Evolutionary conservation across 768 basidiomycete species (phyloP), one percentile per base, ranked within the genome.

Genomic region (Boletus subcaerulescens): DNA sequence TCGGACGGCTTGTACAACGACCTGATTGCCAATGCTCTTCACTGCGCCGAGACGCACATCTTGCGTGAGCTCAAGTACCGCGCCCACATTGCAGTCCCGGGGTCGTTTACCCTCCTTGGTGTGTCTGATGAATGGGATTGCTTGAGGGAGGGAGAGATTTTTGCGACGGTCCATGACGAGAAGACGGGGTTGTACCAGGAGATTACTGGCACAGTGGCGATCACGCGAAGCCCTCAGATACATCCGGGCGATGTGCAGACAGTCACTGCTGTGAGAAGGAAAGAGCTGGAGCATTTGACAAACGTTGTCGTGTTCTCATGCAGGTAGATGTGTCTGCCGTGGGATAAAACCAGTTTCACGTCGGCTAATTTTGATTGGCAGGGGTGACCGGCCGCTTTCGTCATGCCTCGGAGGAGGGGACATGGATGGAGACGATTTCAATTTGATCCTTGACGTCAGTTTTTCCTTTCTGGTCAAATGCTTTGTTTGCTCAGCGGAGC

Each of bases 331-430:
- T 26, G 11, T 50, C 17, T 31, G 24, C 26, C 44, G 5, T 20
- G 17, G 24, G 17, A 5, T 47, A 44, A 14, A 53, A 36, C 14
- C n/a, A 31, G 32, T 3, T 32, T 47, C 42, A 47, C 3, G 47
- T 47, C 42, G 48, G 51, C 53, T 66, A 41, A 46, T 56, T 1
- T 33, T 18, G 24, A 38, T 51, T 40, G 52, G 20, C 45, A 76
- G 74, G 71, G 80, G 80, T 10, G 36, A 69, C 36, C 72, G 80
- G 50, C 66, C 77, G 17, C 56, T 82, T 13, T 74, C 80, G 1
- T 77, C 77, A 12, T 73, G 71, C 55, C 73, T 82, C 15, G 80
- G 80, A 26, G 81, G 80, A 22, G 81, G 81, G 9, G 80, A 82
- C 64, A 65, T 81, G 44, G 80, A 82, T 57, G 80, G 80, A 5